Evolutionary conservation across 495 filamentous ascomycete genomes (phyloP).

Genomic region (Aspergillus steynii): DNA sequence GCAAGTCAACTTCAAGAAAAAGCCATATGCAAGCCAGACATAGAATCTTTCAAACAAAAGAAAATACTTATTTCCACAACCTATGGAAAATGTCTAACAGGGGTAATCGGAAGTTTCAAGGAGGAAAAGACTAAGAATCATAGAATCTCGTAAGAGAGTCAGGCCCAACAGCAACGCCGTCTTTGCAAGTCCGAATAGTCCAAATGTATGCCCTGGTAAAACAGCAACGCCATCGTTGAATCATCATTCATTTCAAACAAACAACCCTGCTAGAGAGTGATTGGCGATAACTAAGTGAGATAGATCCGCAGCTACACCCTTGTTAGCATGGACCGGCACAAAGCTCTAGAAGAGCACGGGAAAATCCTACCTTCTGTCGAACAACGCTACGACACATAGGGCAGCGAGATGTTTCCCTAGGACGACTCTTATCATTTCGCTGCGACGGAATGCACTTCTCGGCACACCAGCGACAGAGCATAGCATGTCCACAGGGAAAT

Average conservation of each 20-base stretch:
- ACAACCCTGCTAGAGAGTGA: not conserved
- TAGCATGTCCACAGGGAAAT: conserved; percentile 57
- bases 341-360: not conserved
- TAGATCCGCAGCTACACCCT: not conserved
- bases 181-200: not conserved
- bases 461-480: conserved; percentile 48
- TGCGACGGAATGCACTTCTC: conserved; percentile 11
- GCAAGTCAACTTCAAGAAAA: no score
- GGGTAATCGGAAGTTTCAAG: no score
- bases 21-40: no score
- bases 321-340: not conserved
- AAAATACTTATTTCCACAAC: no score
- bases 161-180: no score
- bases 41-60: no score
- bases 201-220: not conserved
- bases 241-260: not conserved
- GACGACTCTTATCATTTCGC: not conserved
- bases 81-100: no score
- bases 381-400: not conserved
- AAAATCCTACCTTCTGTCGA: not conserved
- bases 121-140: no score
- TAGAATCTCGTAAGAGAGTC: no score
- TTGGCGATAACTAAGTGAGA: not conserved
- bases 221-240: not conserved
- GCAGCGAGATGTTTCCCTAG: not conserved